These are phyloP conservation scores for Fragilariopsis cylindrus DNA, from an alignment of 108 stramenopile genomes.

Conservation along the genomic window DNA sequence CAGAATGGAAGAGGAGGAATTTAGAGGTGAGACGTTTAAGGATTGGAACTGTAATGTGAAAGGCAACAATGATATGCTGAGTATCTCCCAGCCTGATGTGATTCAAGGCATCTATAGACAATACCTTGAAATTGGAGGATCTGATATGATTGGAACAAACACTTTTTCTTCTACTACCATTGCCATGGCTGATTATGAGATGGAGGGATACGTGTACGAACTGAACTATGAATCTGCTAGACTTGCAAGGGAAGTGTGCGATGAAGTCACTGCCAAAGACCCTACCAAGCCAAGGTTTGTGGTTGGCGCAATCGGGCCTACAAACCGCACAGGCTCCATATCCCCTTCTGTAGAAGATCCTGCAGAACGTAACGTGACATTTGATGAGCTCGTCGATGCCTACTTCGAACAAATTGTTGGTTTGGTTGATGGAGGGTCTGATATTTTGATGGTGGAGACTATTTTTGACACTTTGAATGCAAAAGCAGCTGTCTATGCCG, in stretches of 20 bases:
- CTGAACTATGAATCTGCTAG: conserved; percentile 94
- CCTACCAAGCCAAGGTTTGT: conserved; percentile 97
- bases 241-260: conserved; percentile 95
- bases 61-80: conserved; percentile 99
- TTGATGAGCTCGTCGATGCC: conserved; percentile 97
- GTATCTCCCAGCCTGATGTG: conserved; percentile 94
- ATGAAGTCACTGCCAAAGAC: conserved; percentile 93
- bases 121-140: conserved; percentile 92
- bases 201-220: conserved; percentile 95
- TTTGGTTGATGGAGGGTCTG: conserved; percentile 94
- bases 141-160: conserved; percentile 97
- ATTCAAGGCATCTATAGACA: conserved; percentile 93
- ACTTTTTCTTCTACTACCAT: conserved; percentile 98
- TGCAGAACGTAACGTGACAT: conserved; percentile 92
- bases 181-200: conserved; percentile 98
- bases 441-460: conserved; percentile 98
- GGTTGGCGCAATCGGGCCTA: conserved; percentile 96
- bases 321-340: conserved; percentile 96
- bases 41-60: conserved; percentile 92
- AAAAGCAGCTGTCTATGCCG: conserved; percentile 96
- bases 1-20: conserved; percentile 94
- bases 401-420: conserved; percentile 96
- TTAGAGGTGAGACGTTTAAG: conserved; percentile 94
- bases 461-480: conserved; percentile 99
- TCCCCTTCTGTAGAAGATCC: conserved; percentile 97